Percentiles rank a stretch among this genome's conserved stretches.
Evolutionary conservation across 2,329 filamentous ascomycete genomes (phyloP).

Genomic region (Diaporthe sp.): DNA sequence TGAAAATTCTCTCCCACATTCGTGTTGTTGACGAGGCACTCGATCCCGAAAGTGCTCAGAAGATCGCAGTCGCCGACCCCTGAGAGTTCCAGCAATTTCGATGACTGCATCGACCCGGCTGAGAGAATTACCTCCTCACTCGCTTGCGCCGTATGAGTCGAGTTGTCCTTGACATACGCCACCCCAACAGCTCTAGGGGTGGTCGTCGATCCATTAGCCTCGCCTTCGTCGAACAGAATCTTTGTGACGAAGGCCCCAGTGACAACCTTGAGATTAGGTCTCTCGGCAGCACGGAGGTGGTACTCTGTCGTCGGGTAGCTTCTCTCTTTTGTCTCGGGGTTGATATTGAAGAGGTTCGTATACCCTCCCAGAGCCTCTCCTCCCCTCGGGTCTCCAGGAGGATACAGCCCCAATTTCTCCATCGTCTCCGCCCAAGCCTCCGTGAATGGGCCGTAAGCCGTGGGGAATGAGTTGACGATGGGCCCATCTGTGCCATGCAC

Average conservation of each 20-base stretch:
- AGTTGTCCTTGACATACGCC: neutral
- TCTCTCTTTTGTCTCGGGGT: neutral
- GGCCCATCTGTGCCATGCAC: neutral
- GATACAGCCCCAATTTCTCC: neutral
- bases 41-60: slow-evolving; percentile 57
- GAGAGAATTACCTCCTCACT: slow-evolving; percentile 58
- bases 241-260: neutral
- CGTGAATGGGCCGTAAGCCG: neutral
- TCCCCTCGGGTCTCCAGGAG: neutral
- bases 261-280: slow-evolving; percentile 1
- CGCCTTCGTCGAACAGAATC: neutral
- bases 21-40: slow-evolving; percentile 57
- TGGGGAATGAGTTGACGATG: neutral
- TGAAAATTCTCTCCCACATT: slow-evolving; percentile 65
- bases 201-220: neutral
- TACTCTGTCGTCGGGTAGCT: neutral
- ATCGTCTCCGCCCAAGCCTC: neutral
- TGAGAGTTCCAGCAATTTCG: slow-evolving; percentile 53
- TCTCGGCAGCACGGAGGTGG: neutral
- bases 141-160: neutral
- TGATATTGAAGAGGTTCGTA: slow-evolving; percentile 2
- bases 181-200: neutral
- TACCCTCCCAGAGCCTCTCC: slow-evolving; percentile 1
- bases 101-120: slow-evolving; percentile 58
- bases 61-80: slow-evolving; percentile 58